These are phyloP conservation scores for Skeletonema grethae DNA, from an alignment of 108 stramenopile species.

Conservation along the genomic window DNA sequence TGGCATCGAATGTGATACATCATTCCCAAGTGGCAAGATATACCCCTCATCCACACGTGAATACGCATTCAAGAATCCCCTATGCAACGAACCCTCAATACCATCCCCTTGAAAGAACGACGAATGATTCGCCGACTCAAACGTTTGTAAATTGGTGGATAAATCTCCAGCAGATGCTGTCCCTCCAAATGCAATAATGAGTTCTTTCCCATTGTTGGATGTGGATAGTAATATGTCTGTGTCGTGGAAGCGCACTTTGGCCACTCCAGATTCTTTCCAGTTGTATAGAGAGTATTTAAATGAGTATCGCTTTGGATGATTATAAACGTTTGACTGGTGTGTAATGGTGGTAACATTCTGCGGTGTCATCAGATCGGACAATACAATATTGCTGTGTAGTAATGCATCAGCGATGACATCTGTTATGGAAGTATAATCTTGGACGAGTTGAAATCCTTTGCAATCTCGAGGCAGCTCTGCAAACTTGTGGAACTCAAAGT, in stretches of 20 bases:
- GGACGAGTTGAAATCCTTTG: background rate
- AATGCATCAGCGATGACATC: background rate
- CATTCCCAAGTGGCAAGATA: constrained; percentile 27
- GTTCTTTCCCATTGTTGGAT: constrained; percentile 12
- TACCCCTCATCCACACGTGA: constrained; percentile 50
- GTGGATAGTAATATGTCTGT: constrained; percentile 56
- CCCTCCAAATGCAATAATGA: constrained; percentile 57
- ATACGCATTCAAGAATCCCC: constrained; percentile 66
- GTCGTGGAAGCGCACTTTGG: constrained; percentile 57
- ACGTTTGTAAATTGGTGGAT: constrained; percentile 61
- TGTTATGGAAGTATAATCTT: background rate
- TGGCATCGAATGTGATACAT: background rate
- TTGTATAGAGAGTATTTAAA: constrained; percentile 48
- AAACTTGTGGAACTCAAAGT: constrained; percentile 49
- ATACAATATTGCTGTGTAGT: background rate
- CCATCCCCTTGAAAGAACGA: constrained; percentile 32
- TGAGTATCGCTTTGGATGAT: constrained; percentile 2
- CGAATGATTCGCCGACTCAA: constrained; percentile 58
- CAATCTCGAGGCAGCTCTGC: constrained; percentile 1
- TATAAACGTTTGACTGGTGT: background rate
- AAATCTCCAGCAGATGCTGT: constrained; percentile 51
- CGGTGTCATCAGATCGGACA: background rate
- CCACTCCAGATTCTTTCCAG: constrained; percentile 48
- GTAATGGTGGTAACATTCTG: background rate
- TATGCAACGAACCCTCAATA: constrained; percentile 52